Evolutionary conservation across 2,329 filamentous ascomycete species (phyloP).

Genomic region (Pestalotiopsis sp.): DNA sequence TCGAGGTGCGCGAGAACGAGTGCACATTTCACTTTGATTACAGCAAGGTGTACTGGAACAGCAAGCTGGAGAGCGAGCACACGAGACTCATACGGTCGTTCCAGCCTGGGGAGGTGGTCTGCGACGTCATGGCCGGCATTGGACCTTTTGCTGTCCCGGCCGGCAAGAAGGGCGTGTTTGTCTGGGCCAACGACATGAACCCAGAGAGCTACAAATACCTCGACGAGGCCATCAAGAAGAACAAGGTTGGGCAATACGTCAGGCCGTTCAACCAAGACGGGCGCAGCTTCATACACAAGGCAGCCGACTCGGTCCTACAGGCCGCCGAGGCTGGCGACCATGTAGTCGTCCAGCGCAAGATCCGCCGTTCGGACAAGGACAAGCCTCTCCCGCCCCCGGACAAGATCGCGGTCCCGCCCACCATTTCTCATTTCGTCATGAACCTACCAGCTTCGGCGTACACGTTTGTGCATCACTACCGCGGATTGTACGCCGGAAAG

Average conservation of each 20-base stretch:
- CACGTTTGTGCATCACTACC: slow-evolving; percentile 76
- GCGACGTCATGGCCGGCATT: slow-evolving; percentile 96
- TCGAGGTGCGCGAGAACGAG: slow-evolving; percentile 78
- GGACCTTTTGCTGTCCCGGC: slow-evolving; percentile 94
- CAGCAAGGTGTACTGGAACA: slow-evolving; percentile 98
- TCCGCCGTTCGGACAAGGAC: slow-evolving; percentile 34
- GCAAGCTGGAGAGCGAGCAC: slow-evolving; percentile 87
- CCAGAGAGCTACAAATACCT: slow-evolving; percentile 82
- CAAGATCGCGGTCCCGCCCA: slow-evolving; percentile 63
- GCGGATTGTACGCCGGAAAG: slow-evolving; percentile 76
- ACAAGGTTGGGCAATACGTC: slow-evolving; percentile 79
- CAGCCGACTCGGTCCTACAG: slow-evolving; percentile 62
- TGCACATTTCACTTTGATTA: slow-evolving; percentile 95
- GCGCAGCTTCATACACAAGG: slow-evolving; percentile 73
- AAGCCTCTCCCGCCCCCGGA: slow-evolving; percentile 31
- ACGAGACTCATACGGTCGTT: slow-evolving; percentile 77
- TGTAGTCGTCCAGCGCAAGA: slow-evolving; percentile 55
- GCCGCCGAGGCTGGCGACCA: slow-evolving; percentile 55
- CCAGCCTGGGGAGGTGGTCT: slow-evolving; percentile 83
- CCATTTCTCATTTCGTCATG: slow-evolving; percentile 95
- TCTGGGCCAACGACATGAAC: slow-evolving; percentile 97
- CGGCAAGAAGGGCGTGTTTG: slow-evolving; percentile 86
- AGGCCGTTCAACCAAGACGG: slow-evolving; percentile 82
- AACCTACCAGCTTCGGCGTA: slow-evolving; percentile 92
- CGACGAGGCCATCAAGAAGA: slow-evolving; percentile 68